Evolutionary conservation across 257 asterid genomes (phyloP), one percentile per base, ranked within the genome.

Genomic region (Mentha longifolia): DNA sequence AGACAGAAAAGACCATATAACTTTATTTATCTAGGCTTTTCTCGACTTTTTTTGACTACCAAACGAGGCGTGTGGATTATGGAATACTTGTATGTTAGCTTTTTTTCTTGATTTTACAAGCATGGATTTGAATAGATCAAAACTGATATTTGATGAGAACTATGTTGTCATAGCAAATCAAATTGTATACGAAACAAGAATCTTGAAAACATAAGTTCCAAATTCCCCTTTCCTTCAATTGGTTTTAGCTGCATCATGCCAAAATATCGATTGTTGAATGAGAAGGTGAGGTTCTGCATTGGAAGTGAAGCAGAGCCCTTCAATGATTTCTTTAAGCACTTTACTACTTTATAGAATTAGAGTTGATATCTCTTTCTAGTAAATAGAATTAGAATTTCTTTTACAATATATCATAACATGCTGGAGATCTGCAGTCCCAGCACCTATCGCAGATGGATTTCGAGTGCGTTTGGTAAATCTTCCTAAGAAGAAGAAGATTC

Each of bases 401-500:
- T 25, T 19, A 45, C 51, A 64, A 41, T 51, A n/a, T n/a, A 17
- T 65, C 54, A 59, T 62, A 67, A 30, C 22, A 31, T 25, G 54
- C 46, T 78, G 62, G 71, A 17, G 35, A 57, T 74, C 30, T 70
- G 86, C 85, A 82, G 92, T 61, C 65, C 56, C 72, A 37, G 52
- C 72, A 35, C 75, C 33, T 5, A 51, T 73, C 71, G 72, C 28
- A 70, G 83, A 86, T 22, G 92, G 90, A 28, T 82, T 80, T 70
- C 86, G 85, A 31, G 97, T 92, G 73, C 92, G 97, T 51, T 74
- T 95, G 82, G 71, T 85, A 75, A 89, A 92, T 82, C 97, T 95
- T 77, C 99, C 99, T 2, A 95, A 88, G 93, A 95, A 95, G 70
- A 95, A 78, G 81, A 95, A 95, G 77, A 66, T 95, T 76, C 89